phyloP scores from a whole-genome alignment of 2,329 filamentous ascomycete genomes.

The Metarhizium humberi region DNA sequence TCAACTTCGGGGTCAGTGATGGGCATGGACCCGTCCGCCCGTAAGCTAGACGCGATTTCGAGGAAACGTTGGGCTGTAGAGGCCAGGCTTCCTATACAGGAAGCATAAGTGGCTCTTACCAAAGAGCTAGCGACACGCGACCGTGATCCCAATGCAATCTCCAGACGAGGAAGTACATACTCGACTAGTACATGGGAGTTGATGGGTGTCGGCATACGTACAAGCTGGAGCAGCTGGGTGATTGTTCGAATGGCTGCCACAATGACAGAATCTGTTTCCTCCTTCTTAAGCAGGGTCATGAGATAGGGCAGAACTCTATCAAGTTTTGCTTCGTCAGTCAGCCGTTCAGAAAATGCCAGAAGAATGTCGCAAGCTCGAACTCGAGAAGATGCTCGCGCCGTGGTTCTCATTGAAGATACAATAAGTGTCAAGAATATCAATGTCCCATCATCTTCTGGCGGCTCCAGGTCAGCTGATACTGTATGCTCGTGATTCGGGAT shows the following conservation, averaged over 20 bases:
- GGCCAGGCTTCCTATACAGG: conserved; percentile 81
- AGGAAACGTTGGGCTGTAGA: conserved; percentile 77
- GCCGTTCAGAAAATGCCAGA: conserved; percentile 78
- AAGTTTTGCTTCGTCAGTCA: conserved; percentile 92
- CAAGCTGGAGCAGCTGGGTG: conserved; percentile 79
- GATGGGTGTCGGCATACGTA: conserved; percentile 75
- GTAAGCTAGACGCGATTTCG: conserved; percentile 81
- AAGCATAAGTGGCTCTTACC: conserved; percentile 84
- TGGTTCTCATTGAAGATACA: conserved; percentile 81
- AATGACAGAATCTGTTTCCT: conserved; percentile 75
- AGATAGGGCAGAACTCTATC: conserved; percentile 89
- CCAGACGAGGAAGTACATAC: conserved; percentile 57
- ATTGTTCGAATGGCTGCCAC: conserved; percentile 78
- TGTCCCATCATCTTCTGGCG: conserved; percentile 74
- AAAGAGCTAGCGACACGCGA: conserved; percentile 48
- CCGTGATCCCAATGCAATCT: conserved; percentile 39
- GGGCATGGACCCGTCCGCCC: conserved; percentile 73
- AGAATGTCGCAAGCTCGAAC: conserved; percentile 85
- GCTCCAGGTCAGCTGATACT: conserved; percentile 49
- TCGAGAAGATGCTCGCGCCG: conserved; percentile 77
- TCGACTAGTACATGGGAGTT: conserved; percentile 62
- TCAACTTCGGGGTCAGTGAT: conserved; percentile 73
- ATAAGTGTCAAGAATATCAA: conserved; percentile 86
- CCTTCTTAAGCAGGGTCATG: conserved; percentile 64
- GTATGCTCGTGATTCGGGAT: conserved; percentile 77